A percentile compares a stretch with the other conserved stretches of the same genome.
Conservation (phyloP, 768 basidiomycete species). For the Pisolithus tinctorius region DNA sequence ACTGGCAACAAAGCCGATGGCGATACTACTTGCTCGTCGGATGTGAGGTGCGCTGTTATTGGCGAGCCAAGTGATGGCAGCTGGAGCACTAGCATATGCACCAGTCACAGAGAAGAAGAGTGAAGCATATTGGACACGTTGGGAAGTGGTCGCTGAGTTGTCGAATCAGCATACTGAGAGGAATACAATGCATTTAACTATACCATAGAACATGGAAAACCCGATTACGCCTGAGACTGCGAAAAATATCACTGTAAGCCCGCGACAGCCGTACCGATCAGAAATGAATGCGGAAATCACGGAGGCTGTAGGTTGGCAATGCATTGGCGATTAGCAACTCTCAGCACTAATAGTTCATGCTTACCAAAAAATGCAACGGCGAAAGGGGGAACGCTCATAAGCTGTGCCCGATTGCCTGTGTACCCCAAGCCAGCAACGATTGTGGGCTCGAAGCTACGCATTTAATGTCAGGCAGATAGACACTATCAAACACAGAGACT, state of each 20-base stretch:
- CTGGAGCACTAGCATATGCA: slow-evolving; percentile 45
- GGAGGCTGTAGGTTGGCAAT: slow-evolving; percentile 21
- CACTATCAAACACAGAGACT: slow-evolving; percentile 14
- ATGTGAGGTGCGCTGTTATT: slow-evolving; percentile 55
- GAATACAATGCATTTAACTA: slow-evolving; percentile 4
- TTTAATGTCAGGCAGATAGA: slow-evolving; percentile 29
- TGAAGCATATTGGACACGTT: slow-evolving; percentile 42
- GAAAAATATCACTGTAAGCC: slow-evolving; percentile 38
- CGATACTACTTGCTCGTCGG: slow-evolving; percentile 52
- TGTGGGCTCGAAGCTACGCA: slow-evolving; percentile 59
- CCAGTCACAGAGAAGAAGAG: slow-evolving; percentile 52
- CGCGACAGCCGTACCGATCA: slow-evolving; percentile 47
- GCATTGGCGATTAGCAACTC: background rate
- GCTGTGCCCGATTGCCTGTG: slow-evolving; percentile 45
- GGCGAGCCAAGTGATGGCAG: slow-evolving; percentile 51
- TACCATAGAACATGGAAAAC: slow-evolving; percentile 50
- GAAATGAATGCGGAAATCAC: slow-evolving; percentile 41
- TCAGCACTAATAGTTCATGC: slow-evolving; percentile 9
- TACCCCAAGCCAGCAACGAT: slow-evolving; percentile 61
- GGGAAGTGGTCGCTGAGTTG: slow-evolving; percentile 21
- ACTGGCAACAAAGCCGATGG: slow-evolving; percentile 50
- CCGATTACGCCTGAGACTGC: slow-evolving; percentile 40
- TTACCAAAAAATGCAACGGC: slow-evolving; percentile 43
- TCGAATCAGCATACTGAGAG: background rate
- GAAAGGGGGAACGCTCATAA: slow-evolving; percentile 58